phyloP scores from a whole-genome alignment of 1,139 yeast species.

The Pneumocystis carinii region DNA sequence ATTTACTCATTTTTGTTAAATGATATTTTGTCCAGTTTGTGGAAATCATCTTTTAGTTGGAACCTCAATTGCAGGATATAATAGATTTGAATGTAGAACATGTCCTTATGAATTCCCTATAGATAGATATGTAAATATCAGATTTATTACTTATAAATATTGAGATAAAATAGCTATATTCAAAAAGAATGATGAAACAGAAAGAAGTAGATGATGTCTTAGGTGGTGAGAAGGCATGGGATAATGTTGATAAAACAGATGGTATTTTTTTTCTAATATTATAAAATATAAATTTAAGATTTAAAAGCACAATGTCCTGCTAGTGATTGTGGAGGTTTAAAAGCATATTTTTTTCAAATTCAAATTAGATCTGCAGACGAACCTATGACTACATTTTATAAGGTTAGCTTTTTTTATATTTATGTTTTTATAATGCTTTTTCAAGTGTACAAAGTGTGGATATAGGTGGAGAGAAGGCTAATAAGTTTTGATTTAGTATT shows the following conservation, averaged over 20 bases:
- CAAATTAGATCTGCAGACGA: conserved; percentile 88
- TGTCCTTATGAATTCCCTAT: conserved; percentile 14
- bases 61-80: conserved; percentile 1
- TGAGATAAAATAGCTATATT: not conserved
- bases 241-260: conserved; percentile 61
- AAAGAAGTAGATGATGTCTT: conserved; percentile 91
- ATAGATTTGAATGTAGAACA: conserved; percentile 12
- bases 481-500: conserved; percentile 1
- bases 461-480: conserved; percentile 95
- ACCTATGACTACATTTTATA: conserved; percentile 91
- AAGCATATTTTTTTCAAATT: conserved; percentile 91
- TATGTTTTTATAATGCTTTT: not conserved
- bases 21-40: conserved; percentile 1
- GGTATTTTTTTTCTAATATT: not conserved
- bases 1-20: not conserved
- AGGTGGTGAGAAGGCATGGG: conserved; percentile 98
- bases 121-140: conserved; percentile 7
- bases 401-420: conserved; percentile 1
- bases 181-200: conserved; percentile 38
- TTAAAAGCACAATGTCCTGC: conserved; percentile 60
- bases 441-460: conserved; percentile 69
- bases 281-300: conserved; percentile 17
- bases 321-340: conserved; percentile 70
- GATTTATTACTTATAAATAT: not conserved
- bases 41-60: not conserved